phyloP scores from a whole-genome alignment of 1,284 basidiomycete genomes.

The Puccinia coronata region DNA sequence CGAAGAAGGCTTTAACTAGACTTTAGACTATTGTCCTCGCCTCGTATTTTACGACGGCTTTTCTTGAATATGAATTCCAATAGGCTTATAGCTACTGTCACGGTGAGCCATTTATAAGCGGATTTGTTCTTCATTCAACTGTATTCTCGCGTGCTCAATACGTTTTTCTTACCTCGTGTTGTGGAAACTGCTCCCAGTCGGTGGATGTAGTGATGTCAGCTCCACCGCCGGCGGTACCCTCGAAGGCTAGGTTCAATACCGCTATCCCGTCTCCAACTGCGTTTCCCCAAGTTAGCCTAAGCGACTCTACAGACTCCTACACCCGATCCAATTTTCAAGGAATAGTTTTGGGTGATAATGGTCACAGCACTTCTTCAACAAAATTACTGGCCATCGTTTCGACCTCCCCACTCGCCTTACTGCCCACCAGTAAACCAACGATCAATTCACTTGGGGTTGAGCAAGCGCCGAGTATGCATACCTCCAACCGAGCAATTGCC shows the following conservation, averaged over 20 bases:
- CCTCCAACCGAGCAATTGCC: conserved; percentile 13
- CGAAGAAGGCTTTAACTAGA: too few species aligned
- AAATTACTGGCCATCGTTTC: conserved; percentile 9
- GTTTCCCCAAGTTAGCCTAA: not conserved
- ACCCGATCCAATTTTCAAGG: not conserved
- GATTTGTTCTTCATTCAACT: too few species aligned
- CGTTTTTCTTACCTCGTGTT: too few species aligned
- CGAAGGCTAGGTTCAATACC: not conserved
- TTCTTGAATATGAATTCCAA: not conserved
- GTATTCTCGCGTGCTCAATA: too few species aligned
- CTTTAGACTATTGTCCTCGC: too few species aligned
- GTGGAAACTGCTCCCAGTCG: not conserved
- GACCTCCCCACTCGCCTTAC: not conserved
- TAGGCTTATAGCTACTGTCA: not conserved
- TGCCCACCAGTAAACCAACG: not conserved
- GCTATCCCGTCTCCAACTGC: not conserved
- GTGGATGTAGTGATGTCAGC: not conserved
- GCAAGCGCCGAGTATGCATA: not conserved
- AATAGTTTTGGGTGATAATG: not conserved
- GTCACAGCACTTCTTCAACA: not conserved
- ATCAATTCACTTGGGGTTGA: not conserved
- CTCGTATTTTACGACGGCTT: not conserved
- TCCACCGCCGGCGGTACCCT: not conserved
- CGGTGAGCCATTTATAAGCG: not conserved
- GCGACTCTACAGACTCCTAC: not conserved